Base-by-base conservation (phyloP, 2,329 filamentous ascomycete genomes). In the Colletotrichum australisinense region DNA sequence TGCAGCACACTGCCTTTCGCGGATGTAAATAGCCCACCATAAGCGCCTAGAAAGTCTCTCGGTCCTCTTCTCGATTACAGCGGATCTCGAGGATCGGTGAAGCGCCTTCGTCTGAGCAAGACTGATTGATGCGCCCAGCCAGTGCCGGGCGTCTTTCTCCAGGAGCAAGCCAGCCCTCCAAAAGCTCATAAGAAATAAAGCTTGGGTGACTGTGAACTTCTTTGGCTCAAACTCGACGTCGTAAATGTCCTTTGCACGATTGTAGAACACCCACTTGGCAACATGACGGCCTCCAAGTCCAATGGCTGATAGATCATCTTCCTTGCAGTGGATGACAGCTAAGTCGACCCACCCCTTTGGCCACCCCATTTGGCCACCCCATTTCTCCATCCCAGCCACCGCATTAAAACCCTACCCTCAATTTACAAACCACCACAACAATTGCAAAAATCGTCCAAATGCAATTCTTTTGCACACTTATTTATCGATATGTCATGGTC, bases 11-110 rank as follows among this genome's bases (percentile, higher is more conserved):
- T 88, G 86, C 58, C 86, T 83, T 65, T 88, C 86, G 11, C 86
- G 80, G 59, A 88, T 82, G 69, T 89, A 89, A 7, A 88, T 83
- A 7, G 86, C 85, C 87, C 87, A 89, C 86, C 87, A 89, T 7
- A 89, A 84, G 3, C 87, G 78, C 64, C 85, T 83, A 75, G 85
- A 83, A 24, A 88, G 74, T 74, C 79, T 79, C 16, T 79, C 79
- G 2, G 79, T 73, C n/a, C 77, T 78, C 4, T 76, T 71, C 16
- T 55, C 46, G 77, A 75, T 5, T 75, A 57, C 22, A 4, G 58
- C 22, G 12, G 65, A 79, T 35, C 26, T 42, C 1, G 30, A 22
- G 12, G 72, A 67, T 1, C 85, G 80, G 74, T 87, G 85, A 8
- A 87, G 77, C 0, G 84, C 85, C 63, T 83, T 82, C 1, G 86